Evolutionary conservation across 257 asterid genomes (phyloP), one percentile per base, ranked within the genome.

Genomic region (Catharanthus roseus): DNA sequence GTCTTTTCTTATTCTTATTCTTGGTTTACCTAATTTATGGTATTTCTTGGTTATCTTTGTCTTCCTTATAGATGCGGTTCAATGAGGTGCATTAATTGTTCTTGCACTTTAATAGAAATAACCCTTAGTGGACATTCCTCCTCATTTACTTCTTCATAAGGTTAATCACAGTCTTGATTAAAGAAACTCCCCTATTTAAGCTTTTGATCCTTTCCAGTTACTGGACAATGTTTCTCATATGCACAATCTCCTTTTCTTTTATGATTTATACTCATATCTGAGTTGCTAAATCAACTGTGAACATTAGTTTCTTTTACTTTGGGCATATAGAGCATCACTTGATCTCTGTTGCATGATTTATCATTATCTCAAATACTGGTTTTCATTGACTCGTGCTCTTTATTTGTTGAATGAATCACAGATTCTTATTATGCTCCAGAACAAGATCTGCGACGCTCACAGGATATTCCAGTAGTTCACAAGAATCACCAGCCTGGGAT

Each of bases 351-450:
- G 1, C 42, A 4, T 47, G 62, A 61, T 21, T 49, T 61, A 9
- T n/a, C 18, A 45, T 49, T 33, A 34, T 61, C 42, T 44, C 26
- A 33, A 33, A 23, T 21, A 64, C 60, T 38, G 2, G 39, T 19
- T 62, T 50, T 3, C 19, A 8, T 51, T 49, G 70, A 61, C 69
- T n/a, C 26, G 29, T 53, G 44, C 65, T 45, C 49, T 38, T 42
- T 61, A 31, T 29, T 28, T 64, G 67, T 55, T 34, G 72, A 57
- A 11, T 47, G 47, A 28, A 66, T 76, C 16, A 75, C 87, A 88
- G 95, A 79, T 71, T 75, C 84, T 73, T 81, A 72, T 79, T 78
- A 65, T 47, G 56, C 77, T 70, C 86, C 75, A 78, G 96, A 87
- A 75, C 81, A 76, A 74, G 81, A 65, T 77, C 80, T 64, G 28